Evolutionary conservation across 192 early-diverging fungal genomes (phyloP).

Genomic region (Funneliformis geosporum): DNA sequence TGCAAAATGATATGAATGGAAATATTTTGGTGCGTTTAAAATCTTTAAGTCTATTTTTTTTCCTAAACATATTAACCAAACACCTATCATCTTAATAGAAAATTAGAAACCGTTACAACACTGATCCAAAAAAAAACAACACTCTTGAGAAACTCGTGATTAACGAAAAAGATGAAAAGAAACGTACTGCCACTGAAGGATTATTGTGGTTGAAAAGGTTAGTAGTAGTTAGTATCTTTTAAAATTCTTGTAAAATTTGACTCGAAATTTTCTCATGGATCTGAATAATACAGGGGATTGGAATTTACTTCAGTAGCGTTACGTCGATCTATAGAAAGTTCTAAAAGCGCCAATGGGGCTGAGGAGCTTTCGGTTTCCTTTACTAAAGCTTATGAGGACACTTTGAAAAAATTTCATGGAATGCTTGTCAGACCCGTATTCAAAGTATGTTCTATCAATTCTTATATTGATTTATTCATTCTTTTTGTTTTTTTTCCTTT

Average conservation of each 20-base stretch:
- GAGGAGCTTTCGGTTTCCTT: constrained; percentile 75
- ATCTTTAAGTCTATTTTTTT: neutral
- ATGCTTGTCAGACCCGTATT: constrained; percentile 71
- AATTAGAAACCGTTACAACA: constrained; percentile 72
- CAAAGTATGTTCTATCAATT: constrained; percentile 44
- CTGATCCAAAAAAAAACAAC: constrained; percentile 64
- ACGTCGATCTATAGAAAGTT: constrained; percentile 51
- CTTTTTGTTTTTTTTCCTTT: constrained; percentile 8
- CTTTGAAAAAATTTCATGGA: constrained; percentile 70
- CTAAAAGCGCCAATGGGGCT: constrained; percentile 26
- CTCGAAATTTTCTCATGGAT: neutral
- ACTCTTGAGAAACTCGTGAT: constrained; percentile 85
- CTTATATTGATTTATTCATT: neutral
- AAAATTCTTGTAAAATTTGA: neutral
- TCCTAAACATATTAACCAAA: constrained; percentile 4
- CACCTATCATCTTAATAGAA: constrained; percentile 55
- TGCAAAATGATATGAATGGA: constrained; percentile 90
- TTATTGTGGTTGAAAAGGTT: constrained; percentile 81
- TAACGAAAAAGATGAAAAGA: constrained; percentile 75
- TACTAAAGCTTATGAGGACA: constrained; percentile 69
- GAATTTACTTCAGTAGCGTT: constrained; percentile 77
- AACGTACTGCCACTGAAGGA: constrained; percentile 85
- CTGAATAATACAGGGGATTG: constrained; percentile 56
- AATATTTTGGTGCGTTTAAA: constrained; percentile 73
- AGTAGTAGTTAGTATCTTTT: neutral